phyloP scores from a whole-genome alignment of 2,329 filamentous ascomycete species.

The Leptosphaerulina australis region DNA sequence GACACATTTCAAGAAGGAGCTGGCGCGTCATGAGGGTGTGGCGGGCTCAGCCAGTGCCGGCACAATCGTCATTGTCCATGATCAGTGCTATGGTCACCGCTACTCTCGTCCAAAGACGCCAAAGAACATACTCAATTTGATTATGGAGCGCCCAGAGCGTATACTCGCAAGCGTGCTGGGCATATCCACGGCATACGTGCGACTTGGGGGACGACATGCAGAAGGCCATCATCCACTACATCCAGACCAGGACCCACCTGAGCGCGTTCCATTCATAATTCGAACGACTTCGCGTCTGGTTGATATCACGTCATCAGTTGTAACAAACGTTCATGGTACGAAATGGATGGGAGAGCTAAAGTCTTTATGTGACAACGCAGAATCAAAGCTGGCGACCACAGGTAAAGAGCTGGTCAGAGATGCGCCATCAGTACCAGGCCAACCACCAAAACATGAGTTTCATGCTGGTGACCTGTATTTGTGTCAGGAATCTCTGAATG shows the following conservation, averaged over 20 bases:
- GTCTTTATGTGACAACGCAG: conserved; percentile 81
- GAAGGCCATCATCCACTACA: conserved; percentile 72
- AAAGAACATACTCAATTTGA: conserved; percentile 72
- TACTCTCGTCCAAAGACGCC: conserved; percentile 83
- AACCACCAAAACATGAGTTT: conserved; percentile 68
- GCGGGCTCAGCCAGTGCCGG: conserved; percentile 54
- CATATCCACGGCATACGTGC: conserved; percentile 84
- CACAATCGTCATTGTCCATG: conserved; percentile 85
- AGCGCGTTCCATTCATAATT: conserved; percentile 79
- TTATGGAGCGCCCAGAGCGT: conserved; percentile 92
- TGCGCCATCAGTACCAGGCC: conserved; percentile 30
- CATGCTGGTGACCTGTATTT: conserved; percentile 93
- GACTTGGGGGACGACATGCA: conserved; percentile 80
- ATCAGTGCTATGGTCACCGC: conserved; percentile 92
- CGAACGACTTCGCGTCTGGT: conserved; percentile 76
- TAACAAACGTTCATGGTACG: conserved; percentile 87
- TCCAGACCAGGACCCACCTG: conserved; percentile 65
- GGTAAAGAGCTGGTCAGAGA: conserved; percentile 76
- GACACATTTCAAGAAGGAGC: conserved; percentile 71
- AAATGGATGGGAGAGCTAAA: conserved; percentile 95
- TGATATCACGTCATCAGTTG: conserved; percentile 73
- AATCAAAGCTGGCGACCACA: conserved; percentile 74
- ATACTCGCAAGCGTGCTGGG: conserved; percentile 84
- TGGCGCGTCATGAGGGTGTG: conserved; percentile 64
- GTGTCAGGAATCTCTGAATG: conserved; percentile 81